Percentiles rank a stretch among this genome's conserved stretches.
Conservation (phyloP, 345 rosid species). For the Moricandia arvensis region DNA sequence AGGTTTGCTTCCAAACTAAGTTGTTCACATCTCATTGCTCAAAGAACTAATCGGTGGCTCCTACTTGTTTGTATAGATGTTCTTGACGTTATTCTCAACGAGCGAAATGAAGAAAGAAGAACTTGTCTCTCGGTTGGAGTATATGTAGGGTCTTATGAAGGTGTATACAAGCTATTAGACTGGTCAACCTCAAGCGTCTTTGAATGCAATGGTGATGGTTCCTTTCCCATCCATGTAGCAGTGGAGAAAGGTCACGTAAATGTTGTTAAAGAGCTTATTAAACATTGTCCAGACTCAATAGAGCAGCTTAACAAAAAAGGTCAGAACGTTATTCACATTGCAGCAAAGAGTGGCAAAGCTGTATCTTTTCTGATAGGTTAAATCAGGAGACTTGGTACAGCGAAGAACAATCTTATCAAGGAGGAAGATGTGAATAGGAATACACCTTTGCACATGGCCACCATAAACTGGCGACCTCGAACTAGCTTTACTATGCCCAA, state of each 20-base stretch:
- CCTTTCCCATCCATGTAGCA: constrained; percentile 21
- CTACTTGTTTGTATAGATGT: not conserved
- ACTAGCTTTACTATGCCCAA: constrained; percentile 1
- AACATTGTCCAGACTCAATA: not conserved
- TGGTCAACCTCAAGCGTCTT: not conserved
- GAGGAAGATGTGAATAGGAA: constrained; percentile 22
- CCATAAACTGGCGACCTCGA: constrained; percentile 7
- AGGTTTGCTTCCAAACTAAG: not conserved
- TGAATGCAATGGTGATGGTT: not conserved
- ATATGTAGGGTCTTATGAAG: constrained; percentile 7
- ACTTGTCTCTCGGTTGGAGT: constrained; percentile 14
- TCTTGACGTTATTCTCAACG: not conserved
- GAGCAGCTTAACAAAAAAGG: not conserved
- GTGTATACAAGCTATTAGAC: constrained; percentile 1
- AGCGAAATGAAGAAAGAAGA: constrained; percentile 24
- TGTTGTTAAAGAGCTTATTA: not conserved
- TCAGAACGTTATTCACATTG: constrained; percentile 19
- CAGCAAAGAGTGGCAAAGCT: not conserved
- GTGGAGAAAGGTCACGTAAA: not conserved
- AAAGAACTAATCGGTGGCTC: not conserved
- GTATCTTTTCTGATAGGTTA: not conserved
- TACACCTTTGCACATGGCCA: constrained; percentile 26
- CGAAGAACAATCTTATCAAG: not conserved
- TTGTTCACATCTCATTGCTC: not conserved
- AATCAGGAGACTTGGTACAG: not conserved